A percentile compares a stretch with the other conserved stretches of the same genome.
Conservation (phyloP, 108 stramenopile genomes). For the Schizochytrium sp. region DNA sequence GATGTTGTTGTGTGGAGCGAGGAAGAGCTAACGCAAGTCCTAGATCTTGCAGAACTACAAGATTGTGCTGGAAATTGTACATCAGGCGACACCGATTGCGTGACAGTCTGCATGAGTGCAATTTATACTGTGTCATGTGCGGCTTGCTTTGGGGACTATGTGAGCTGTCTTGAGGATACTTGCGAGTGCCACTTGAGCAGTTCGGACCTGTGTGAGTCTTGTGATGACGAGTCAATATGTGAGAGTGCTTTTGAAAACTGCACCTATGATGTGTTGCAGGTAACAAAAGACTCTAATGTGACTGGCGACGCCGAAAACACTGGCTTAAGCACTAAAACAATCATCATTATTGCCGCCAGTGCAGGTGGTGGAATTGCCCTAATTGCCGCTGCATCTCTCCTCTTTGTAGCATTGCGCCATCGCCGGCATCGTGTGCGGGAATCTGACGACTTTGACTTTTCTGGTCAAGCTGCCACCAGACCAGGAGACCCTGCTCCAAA, state of each 20-base stretch:
- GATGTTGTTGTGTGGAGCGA: too few species aligned
- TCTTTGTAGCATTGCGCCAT: not conserved
- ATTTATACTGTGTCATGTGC: not conserved
- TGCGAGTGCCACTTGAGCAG: not conserved
- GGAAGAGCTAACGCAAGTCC: too few species aligned
- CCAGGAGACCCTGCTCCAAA: too few species aligned
- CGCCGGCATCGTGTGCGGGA: too few species aligned
- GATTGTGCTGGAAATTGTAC: not conserved
- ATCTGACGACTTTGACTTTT: too few species aligned
- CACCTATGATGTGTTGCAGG: not conserved
- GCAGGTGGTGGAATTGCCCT: not conserved
- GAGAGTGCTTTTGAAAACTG: not conserved
- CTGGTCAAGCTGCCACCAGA: too few species aligned
- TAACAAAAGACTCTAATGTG: too few species aligned
- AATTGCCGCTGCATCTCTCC: not conserved
- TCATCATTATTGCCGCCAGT: not conserved
- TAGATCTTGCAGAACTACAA: not conserved
- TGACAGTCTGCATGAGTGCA: not conserved
- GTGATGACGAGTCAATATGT: not conserved
- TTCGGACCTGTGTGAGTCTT: not conserved
- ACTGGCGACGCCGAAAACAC: too few species aligned
- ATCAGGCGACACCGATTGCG: not conserved
- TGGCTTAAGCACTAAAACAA: too few species aligned
- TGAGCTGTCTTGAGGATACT: not conserved
- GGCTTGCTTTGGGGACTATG: slow-evolving; percentile 12